Evolutionary conservation across 371 early-diverging fungal genomes (phyloP).

Genomic region (Coemansia sp.): DNA sequence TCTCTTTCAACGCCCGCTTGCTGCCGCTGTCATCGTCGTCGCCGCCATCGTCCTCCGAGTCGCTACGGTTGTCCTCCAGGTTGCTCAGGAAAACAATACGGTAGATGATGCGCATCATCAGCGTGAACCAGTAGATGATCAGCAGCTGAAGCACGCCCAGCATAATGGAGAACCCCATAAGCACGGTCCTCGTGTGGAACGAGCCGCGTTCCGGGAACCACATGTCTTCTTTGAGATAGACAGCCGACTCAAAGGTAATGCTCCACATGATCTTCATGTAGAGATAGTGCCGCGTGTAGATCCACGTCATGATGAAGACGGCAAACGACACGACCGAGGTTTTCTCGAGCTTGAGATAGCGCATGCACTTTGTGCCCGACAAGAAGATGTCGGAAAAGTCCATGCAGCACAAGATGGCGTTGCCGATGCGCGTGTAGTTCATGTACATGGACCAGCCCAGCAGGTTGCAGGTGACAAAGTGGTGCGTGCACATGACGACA

Average conservation of each 20-base stretch:
- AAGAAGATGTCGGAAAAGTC: conserved; percentile 76
- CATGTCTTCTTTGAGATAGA: not conserved
- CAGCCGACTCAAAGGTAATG: conserved; percentile 29
- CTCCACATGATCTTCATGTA: conserved; percentile 54
- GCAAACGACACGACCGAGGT: conserved; percentile 64
- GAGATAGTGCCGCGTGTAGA: conserved; percentile 67
- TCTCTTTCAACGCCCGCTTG: conserved; percentile 2
- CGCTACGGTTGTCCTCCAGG: conserved; percentile 72
- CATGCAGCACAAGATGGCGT: conserved; percentile 75
- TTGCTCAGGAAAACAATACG: conserved; percentile 65
- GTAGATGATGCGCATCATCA: conserved; percentile 68
- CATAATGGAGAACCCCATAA: conserved; percentile 56
- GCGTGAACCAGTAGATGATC: conserved; percentile 74
- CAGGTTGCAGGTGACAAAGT: conserved; percentile 69
- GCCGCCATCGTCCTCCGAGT: conserved; percentile 37
- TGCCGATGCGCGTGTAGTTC: conserved; percentile 75
- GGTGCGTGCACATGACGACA: conserved; percentile 67
- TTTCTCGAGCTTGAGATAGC: conserved; percentile 53
- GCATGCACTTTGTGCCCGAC: conserved; percentile 63
- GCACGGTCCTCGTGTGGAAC: conserved; percentile 27
- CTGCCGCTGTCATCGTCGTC: conserved; percentile 1
- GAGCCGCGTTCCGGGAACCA: conserved; percentile 37
- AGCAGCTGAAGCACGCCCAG: conserved; percentile 65
- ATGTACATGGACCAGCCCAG: conserved; percentile 64
- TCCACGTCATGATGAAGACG: conserved; percentile 68